Percentiles rank a stretch among this genome's conserved stretches.
phyloP scores from a whole-genome alignment of 805 yeast genomes.

The Pichia insulana region DNA sequence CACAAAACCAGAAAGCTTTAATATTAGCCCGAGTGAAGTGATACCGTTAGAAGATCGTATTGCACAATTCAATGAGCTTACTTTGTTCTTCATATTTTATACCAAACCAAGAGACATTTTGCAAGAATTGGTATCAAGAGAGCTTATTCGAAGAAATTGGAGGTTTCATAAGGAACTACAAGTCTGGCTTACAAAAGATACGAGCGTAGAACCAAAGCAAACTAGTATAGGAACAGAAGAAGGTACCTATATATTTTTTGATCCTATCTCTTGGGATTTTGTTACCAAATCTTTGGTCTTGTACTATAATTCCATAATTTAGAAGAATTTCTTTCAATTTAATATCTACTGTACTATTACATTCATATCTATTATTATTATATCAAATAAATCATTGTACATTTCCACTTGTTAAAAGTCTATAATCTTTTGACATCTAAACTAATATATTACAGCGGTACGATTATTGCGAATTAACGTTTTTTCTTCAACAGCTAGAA shows the following conservation, averaged over 20 bases:
- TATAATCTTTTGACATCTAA: too few relatives aligned
- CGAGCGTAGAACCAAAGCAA: constrained; percentile 66
- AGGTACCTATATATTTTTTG: constrained; percentile 90
- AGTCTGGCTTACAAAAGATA: constrained; percentile 94
- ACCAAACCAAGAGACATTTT: constrained; percentile 86
- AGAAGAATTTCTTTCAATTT: background rate
- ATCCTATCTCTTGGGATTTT: constrained; percentile 93
- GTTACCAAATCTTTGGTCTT: constrained; percentile 62
- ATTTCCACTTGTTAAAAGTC: too few relatives aligned
- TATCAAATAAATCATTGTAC: too few relatives aligned
- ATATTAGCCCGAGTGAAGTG: constrained; percentile 17
- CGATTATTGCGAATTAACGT: too few relatives aligned
- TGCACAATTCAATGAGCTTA: constrained; percentile 73
- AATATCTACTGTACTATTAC: background rate
- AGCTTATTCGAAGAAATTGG: constrained; percentile 90
- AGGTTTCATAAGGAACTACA: constrained; percentile 91
- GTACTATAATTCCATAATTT: constrained; percentile 34
- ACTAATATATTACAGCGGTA: too few relatives aligned
- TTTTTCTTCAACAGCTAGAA: too few relatives aligned
- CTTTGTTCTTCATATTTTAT: constrained; percentile 86
- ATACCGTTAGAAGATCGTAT: constrained; percentile 32
- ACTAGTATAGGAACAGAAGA: constrained; percentile 76
- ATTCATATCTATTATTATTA: background rate
- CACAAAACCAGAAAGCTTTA: constrained; percentile 51
- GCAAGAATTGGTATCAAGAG: constrained; percentile 91